Evolutionary conservation across 352 stramenopile genomes (phyloP), one percentile per base, ranked within the genome.

Genomic region (Thraustochytrium sp.): DNA sequence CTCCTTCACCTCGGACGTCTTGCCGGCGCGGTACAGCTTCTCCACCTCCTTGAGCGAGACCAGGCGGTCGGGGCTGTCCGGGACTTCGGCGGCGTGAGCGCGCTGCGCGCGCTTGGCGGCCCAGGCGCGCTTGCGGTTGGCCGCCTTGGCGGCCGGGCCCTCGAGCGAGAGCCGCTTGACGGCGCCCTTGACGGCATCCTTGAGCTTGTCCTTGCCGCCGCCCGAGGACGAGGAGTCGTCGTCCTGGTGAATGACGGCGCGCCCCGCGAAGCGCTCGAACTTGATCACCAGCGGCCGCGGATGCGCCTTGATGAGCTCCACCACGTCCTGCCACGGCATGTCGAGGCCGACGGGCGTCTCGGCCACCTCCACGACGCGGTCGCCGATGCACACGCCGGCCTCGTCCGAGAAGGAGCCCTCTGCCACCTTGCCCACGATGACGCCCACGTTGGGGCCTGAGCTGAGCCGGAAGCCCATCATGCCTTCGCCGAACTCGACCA

Each of bases 381-480:
- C 68, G 31, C 68, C 68, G 51, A 80, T 64, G 53, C 68, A 80
- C n/a, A 80, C 49, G 37, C 68, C 68, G 3, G 49, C 68, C 13
- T 80, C 68, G 38, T 61, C 68, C 9, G 46, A 80, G 49, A 80
- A 80, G n/a, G 68, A 80, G 5, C 53, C 48, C 13, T 80, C 68
- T 8, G 68, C 68, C 21, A 80, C 29, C 2, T 51, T 46, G 51
- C 68, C 68, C 16, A 80, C 44, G 3, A 80, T 80, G 46, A 80
- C 68, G 37, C 68, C 68, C 1, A 80, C 68, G 42, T 9, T 29
- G 5, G 68, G 46, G 9, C 68, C 68, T 8, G 68, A 80, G 51
- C 68, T 80, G 8, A 80, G 51, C 36, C 34, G 40, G 68, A 80
- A 80, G 44, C 68, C 68, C 68, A 80, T 80, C 68, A 80, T 80